These are phyloP conservation scores for Pseudonitzschia multistriata DNA, from an alignment of 108 stramenopile genomes.

Conservation along the genomic window DNA sequence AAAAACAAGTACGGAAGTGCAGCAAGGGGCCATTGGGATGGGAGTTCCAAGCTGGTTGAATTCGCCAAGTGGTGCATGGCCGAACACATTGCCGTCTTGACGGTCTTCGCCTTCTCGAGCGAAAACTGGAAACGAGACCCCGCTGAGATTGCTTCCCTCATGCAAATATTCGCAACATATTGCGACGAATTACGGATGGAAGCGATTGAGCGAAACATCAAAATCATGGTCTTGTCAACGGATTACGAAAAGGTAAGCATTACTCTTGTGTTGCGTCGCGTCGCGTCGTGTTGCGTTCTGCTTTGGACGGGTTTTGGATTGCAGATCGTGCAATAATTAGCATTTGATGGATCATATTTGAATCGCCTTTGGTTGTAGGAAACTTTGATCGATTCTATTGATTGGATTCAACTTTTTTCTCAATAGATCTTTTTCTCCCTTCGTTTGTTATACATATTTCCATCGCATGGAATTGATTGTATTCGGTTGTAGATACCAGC, in stretches of 20 bases:
- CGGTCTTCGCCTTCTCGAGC: slow-evolving; percentile 97
- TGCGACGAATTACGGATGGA: slow-evolving; percentile 85
- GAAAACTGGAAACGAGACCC: slow-evolving; percentile 95
- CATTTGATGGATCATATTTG: too few species aligned
- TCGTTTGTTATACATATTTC: not conserved
- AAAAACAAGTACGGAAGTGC: slow-evolving; percentile 61
- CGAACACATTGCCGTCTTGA: slow-evolving; percentile 71
- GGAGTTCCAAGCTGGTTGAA: slow-evolving; percentile 83
- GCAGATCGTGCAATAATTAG: too few species aligned
- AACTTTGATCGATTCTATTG: not conserved
- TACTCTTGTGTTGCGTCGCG: not conserved
- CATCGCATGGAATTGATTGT: not conserved
- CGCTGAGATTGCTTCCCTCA: slow-evolving; percentile 67
- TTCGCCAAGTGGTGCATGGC: slow-evolving; percentile 94
- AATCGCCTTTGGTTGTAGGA: not conserved
- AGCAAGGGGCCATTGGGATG: slow-evolving; percentile 88
- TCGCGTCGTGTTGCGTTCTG: not conserved
- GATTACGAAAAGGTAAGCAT: slow-evolving; percentile 49
- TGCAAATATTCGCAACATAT: slow-evolving; percentile 76
- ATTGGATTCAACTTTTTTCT: not conserved
- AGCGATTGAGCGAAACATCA: slow-evolving; percentile 76
- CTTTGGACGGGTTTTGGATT: not conserved
- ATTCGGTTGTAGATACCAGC: slow-evolving; percentile 42
- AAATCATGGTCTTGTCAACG: slow-evolving; percentile 76
- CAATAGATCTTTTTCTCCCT: not conserved